A percentile compares a stretch with the other conserved stretches of the same genome.
Evolutionary conservation across 257 asterid genomes (phyloP).

Genomic region (Petunia secreta): DNA sequence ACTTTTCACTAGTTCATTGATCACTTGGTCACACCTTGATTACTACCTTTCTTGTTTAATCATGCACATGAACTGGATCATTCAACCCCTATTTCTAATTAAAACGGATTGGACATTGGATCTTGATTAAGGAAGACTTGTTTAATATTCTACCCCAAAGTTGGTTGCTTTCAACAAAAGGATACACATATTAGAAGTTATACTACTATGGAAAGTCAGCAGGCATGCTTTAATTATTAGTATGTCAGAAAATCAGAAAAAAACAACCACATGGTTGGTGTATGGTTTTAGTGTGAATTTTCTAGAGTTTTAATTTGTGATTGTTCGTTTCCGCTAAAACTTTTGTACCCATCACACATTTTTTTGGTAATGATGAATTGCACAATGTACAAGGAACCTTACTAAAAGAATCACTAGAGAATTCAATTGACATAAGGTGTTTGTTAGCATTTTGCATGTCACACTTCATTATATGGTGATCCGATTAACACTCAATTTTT

Average conservation of each 20-base stretch:
- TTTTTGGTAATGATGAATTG: background rate
- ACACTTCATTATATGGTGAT: background rate
- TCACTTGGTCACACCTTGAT: no score
- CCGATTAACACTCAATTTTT: background rate
- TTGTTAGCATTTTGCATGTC: background rate
- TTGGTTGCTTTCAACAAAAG: background rate
- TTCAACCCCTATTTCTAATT: background rate
- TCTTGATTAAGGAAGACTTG: background rate
- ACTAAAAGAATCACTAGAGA: background rate
- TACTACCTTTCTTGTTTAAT: background rate
- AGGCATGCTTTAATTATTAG: background rate
- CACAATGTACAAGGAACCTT: background rate
- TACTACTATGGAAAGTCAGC: background rate
- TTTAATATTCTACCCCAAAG: background rate
- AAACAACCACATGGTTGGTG: constrained; percentile 16
- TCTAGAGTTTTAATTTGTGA: background rate
- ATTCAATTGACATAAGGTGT: background rate
- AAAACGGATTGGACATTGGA: background rate
- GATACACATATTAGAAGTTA: background rate
- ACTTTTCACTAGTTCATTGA: no score
- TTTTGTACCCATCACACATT: background rate
- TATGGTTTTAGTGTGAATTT: background rate
- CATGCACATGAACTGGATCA: background rate
- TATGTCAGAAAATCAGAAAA: background rate
- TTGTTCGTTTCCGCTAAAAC: background rate